These are phyloP conservation scores for Pseudogymnoascus sp. DNA, from an alignment of 2,329 filamentous ascomycete species.

Conservation along the genomic window DNA sequence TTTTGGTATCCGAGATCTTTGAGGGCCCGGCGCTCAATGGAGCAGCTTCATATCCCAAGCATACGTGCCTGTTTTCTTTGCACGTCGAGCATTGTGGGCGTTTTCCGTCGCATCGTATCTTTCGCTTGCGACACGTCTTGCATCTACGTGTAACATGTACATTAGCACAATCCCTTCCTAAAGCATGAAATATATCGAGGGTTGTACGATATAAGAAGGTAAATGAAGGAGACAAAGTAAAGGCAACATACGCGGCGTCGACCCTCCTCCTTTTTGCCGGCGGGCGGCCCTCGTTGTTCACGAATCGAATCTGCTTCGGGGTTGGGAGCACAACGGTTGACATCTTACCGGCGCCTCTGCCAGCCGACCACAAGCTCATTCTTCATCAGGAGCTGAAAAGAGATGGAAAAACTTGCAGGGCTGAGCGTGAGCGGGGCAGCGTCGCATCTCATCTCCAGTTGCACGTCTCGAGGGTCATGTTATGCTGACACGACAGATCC, in stretches of 20 bases:
- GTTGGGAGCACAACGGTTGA: conserved; percentile 21
- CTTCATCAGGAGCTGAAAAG: conserved; percentile 4
- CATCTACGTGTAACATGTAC: conserved; percentile 39
- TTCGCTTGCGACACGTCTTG: conserved; percentile 65
- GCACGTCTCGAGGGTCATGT: conserved; percentile 1
- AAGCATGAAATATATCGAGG: neutral
- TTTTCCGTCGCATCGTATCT: conserved; percentile 68
- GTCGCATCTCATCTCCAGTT: conserved; percentile 8
- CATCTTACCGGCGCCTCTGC: conserved; percentile 9
- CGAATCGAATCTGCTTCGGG: conserved; percentile 63
- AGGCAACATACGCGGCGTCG: conserved; percentile 60
- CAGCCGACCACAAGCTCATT: conserved; percentile 9
- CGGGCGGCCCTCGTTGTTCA: conserved; percentile 73
- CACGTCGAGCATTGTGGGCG: conserved; percentile 66
- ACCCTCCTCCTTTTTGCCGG: conserved; percentile 72
- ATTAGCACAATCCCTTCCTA: conserved; percentile 4
- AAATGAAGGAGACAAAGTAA: conserved; percentile 15
- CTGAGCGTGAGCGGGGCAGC: conserved; percentile 3
- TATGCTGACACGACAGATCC: conserved; percentile 5
- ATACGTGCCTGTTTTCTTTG: conserved; percentile 60
- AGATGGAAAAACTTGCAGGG: neutral
- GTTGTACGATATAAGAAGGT: conserved; percentile 8
- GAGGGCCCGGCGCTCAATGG: conserved; percentile 23
- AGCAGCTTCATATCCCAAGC: conserved; percentile 53
- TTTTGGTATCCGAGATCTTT: neutral